Evolutionary conservation across 768 basidiomycete species (phyloP).

Genomic region (Paxillus ammoniavirescens): DNA sequence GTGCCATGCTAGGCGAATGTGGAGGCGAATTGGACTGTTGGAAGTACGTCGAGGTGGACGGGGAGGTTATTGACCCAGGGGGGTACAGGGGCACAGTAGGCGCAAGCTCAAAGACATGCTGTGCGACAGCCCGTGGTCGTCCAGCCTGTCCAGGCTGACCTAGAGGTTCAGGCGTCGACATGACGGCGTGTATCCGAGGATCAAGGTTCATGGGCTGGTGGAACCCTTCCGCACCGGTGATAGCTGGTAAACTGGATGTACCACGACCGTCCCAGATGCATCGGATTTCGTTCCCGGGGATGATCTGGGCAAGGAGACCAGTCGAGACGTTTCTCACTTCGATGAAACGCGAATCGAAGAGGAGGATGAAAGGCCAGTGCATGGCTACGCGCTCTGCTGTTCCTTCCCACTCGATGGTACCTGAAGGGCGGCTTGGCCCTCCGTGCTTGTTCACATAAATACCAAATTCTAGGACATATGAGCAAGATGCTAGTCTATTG

Average conservation of each 20-base stretch:
- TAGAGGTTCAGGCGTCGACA: constrained; percentile 52
- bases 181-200: constrained; percentile 83
- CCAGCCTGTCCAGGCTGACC: constrained; percentile 38
- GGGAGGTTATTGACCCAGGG: constrained; percentile 50
- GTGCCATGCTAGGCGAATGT: constrained; percentile 48
- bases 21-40: constrained; percentile 53
- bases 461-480: constrained; percentile 66
- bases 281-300: constrained; percentile 75
- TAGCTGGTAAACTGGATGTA: constrained; percentile 23
- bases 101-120: constrained; percentile 77
- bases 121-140: constrained; percentile 52
- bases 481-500: not conserved
- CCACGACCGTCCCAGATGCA: constrained; percentile 90
- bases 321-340: constrained; percentile 85
- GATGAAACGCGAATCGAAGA: constrained; percentile 88
- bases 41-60: constrained; percentile 51
- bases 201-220: constrained; percentile 59
- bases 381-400: constrained; percentile 85
- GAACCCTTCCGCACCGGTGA: constrained; percentile 32
- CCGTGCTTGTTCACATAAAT: constrained; percentile 91
- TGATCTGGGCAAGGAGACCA: constrained; percentile 78
- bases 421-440: constrained; percentile 68
- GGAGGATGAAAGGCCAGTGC: constrained; percentile 84
- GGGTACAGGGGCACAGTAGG: constrained; percentile 38
- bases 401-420: constrained; percentile 93